These are phyloP conservation scores for Cutaneotrichosporon mucoides DNA, from an alignment of 1,284 basidiomycete species.

Conservation along the genomic window DNA sequence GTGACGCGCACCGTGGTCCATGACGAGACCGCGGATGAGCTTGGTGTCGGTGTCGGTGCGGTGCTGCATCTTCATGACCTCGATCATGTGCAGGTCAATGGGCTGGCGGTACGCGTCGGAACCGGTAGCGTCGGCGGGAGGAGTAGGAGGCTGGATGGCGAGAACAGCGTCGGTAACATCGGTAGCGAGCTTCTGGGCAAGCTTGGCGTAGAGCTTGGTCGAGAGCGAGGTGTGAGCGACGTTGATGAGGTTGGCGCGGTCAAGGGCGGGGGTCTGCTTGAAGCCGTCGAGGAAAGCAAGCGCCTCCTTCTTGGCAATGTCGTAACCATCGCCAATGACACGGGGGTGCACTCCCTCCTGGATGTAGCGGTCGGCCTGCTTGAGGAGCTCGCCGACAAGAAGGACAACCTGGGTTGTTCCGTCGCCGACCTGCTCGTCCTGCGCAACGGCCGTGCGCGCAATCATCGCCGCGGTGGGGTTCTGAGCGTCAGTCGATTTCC, in stretches of 20 bases:
- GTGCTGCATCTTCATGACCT: constrained; percentile 99
- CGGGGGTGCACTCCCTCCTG: constrained; percentile 98
- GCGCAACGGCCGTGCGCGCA: constrained; percentile 94
- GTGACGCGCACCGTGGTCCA: constrained; percentile 88
- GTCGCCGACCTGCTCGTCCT: constrained; percentile 98
- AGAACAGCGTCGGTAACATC: constrained; percentile 95
- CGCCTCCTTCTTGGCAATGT: constrained; percentile 94
- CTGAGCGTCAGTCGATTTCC: constrained; percentile 31
- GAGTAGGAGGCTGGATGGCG: constrained; percentile 71
- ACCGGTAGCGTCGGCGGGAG: constrained; percentile 56
- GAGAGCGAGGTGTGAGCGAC: constrained; percentile 92
- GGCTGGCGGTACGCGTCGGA: constrained; percentile 71
- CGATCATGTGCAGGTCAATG: constrained; percentile 98
- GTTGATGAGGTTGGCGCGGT: constrained; percentile 85
- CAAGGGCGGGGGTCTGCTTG: constrained; percentile 66
- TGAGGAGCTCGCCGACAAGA: constrained; percentile 93
- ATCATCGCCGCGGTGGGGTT: constrained; percentile 99
- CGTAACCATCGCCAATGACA: constrained; percentile 91
- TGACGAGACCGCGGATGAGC: constrained; percentile 87
- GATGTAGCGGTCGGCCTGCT: constrained; percentile 96
- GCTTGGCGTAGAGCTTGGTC: constrained; percentile 79
- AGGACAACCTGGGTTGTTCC: constrained; percentile 97
- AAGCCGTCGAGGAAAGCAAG: constrained; percentile 84
- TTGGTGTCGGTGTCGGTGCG: constrained; percentile 97
- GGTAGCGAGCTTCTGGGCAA: constrained; percentile 84